Base-by-base conservation (phyloP, 176 grass and related monocot species). In the Eragrostis nindensis region DNA sequence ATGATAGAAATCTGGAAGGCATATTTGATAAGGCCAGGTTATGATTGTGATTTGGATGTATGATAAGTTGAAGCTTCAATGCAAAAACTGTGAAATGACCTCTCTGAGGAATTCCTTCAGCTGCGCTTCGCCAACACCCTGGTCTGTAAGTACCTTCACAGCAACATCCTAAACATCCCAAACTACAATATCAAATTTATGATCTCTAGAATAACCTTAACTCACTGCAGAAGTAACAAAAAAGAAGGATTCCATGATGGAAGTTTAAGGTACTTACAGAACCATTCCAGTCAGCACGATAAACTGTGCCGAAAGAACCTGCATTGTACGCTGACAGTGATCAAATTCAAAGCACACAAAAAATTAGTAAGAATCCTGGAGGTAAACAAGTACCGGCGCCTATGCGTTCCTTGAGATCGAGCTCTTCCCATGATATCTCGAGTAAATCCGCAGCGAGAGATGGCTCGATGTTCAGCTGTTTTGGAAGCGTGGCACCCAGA, bases 291-390 rank as follows among this genome's bases (percentile, higher is more conserved):
- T 98, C 92, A 80, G 95, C 95, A 14, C 74, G 88, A 85, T 94
- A 94, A 39, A 98, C 95, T 0, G 92, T 92, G 45, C 95, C 95
- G 75, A 98, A 98, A 0, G 95, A 98, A 89, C 95, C 92, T 98
- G 81, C 71, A 76, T 48, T 71, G 3, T 41, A 76, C 40, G 29
- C 24, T 13, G 82, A 62, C 14, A 53, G 7, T 30, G 24, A 38
- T 79, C 59, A 85, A 18, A 57, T 84, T 26, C 18, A 59, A 12
- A 84, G 12, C 42, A 70, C 0, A 54, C 3, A 64, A 26, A 39
- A 68, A 57, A 54, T 30, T 18, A 55, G 44, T 49, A 54, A 29
- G 29, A 77, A 69, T 11, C 1, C 19, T 77, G 26, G 61, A 79
- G 56, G 19, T n/a, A 67, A 90, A 68, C 7, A 78, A 83, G 27